Evolutionary conservation across 1,284 basidiomycete genomes (phyloP).

Genomic region (Irpex lacteus): DNA sequence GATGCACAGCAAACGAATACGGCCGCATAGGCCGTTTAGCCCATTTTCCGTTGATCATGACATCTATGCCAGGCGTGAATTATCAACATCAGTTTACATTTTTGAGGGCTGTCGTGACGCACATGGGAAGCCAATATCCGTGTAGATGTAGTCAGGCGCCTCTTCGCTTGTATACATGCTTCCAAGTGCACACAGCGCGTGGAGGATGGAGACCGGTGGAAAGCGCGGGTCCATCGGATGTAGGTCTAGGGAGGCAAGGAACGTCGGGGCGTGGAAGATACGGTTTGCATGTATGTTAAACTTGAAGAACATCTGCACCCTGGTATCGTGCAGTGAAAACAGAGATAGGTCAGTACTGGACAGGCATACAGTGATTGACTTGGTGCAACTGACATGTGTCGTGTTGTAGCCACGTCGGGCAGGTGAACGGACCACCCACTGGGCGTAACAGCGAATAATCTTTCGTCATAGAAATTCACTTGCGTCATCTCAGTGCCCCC

Average conservation of each 20-base stretch:
- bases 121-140: constrained; percentile 9
- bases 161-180: constrained; percentile 64
- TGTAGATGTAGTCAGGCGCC: constrained; percentile 48
- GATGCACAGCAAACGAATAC: constrained; percentile 67
- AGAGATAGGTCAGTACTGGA: too few relatives aligned
- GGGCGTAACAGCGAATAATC: not conserved
- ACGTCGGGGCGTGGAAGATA: constrained; percentile 62
- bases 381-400: constrained; percentile 53
- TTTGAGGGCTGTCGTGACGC: constrained; percentile 5
- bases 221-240: constrained; percentile 68
- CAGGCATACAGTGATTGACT: too few relatives aligned
- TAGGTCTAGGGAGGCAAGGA: constrained; percentile 58
- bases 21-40: constrained; percentile 40
- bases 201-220: constrained; percentile 62
- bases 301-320: constrained; percentile 69
- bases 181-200: constrained; percentile 75
- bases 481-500: not conserved
- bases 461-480: not conserved
- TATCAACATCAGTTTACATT: too few relatives aligned
- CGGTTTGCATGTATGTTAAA: constrained; percentile 68
- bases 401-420: constrained; percentile 55
- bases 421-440: constrained; percentile 57
- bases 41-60: constrained; percentile 50
- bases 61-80: constrained; percentile 34
- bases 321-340: constrained; percentile 22